A percentile compares a stretch with the other conserved stretches of the same genome.
phyloP scores from a whole-genome alignment of 2,329 filamentous ascomycete genomes.

The Dichotomopilus funicola region DNA sequence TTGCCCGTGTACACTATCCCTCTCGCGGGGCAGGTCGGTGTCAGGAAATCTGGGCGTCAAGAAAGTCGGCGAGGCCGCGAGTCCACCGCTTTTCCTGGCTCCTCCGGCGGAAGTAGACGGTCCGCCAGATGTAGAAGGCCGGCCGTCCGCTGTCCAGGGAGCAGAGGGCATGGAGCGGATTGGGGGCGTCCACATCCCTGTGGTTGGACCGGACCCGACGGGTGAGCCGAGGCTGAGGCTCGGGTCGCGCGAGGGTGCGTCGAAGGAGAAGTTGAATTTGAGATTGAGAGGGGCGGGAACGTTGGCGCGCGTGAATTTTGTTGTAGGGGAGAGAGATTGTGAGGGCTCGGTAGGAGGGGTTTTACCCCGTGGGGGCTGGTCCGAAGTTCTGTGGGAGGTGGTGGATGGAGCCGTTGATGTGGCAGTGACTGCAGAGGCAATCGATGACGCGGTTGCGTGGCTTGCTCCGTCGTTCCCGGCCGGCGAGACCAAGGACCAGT shows the following conservation, averaged over 20 bases:
- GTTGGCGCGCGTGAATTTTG: conserved; percentile 11
- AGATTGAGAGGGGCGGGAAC: conserved; percentile 23
- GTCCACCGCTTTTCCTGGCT: background rate
- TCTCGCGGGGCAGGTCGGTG: background rate
- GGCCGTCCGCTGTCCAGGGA: conserved; percentile 7
- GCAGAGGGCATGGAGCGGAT: conserved; percentile 6
- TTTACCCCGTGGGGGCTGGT: too few species aligned
- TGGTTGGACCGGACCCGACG: background rate
- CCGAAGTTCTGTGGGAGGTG: background rate
- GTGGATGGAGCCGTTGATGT: too few species aligned
- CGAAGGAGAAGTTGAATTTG: conserved; percentile 23
- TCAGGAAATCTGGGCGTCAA: conserved; percentile 13
- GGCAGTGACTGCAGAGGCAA: too few species aligned
- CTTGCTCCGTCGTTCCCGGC: background rate
- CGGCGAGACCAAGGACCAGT: conserved; percentile 18
- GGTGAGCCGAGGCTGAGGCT: background rate
- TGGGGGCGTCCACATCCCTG: conserved; percentile 19
- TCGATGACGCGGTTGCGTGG: too few species aligned
- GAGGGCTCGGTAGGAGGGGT: too few species aligned
- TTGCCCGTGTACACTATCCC: too few species aligned
- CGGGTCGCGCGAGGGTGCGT: conserved; percentile 21
- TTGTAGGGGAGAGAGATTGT: background rate
- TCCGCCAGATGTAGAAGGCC: conserved; percentile 18
- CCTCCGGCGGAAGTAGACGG: background rate
- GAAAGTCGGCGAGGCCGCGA: conserved; percentile 15